Evolutionary conservation across 768 basidiomycete species (phyloP).

Genomic region (Phlebiopsis flavidoalba): DNA sequence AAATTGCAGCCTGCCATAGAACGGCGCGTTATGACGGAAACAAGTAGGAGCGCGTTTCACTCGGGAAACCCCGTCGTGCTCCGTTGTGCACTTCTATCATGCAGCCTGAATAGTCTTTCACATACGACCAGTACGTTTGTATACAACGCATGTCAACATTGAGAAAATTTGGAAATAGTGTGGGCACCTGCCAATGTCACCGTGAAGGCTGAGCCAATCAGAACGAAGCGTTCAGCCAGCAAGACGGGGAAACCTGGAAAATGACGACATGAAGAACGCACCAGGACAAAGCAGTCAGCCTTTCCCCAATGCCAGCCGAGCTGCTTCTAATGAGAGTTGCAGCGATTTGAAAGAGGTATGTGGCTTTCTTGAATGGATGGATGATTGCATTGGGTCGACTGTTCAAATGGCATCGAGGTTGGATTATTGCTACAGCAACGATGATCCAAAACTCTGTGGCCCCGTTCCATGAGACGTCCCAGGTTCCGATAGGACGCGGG

Average conservation of each 20-base stretch:
- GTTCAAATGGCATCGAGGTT: neutral
- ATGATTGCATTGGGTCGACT: neutral
- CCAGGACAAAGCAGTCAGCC: neutral
- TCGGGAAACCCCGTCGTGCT: no score
- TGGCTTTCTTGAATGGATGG: neutral
- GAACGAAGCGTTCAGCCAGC: neutral
- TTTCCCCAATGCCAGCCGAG: neutral
- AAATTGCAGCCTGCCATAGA: no score
- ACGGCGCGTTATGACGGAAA: no score
- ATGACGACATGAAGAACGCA: neutral
- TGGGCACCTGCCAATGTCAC: no score
- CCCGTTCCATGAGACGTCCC: neutral
- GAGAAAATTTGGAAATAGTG: no score
- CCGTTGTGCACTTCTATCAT: no score
- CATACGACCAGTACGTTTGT: no score
- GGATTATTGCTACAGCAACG: neutral
- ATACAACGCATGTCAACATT: no score
- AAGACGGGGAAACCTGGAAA: neutral
- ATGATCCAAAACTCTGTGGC: neutral
- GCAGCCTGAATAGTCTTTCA: no score
- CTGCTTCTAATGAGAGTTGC: no score
- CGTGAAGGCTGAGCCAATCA: no score
- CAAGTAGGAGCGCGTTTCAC: no score
- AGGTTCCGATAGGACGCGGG: neutral
- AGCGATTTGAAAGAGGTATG: neutral